Evolutionary conservation across 1,284 basidiomycete species (phyloP).

Genomic region (Pseudozyma sp.): DNA sequence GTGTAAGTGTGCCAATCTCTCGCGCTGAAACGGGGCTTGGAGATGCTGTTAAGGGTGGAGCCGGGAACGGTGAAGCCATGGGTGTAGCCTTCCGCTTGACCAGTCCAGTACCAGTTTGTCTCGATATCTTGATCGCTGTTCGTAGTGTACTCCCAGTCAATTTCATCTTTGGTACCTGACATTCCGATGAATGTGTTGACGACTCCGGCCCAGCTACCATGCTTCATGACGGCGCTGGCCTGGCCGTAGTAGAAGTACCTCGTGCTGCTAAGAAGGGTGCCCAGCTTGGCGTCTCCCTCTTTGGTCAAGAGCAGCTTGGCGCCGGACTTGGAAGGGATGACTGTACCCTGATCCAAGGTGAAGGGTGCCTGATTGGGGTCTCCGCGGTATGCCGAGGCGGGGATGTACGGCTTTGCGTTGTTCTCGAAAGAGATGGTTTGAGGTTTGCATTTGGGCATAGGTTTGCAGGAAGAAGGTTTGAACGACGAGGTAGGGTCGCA

Average conservation of each 20-base stretch:
- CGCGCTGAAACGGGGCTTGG: constrained; percentile 11
- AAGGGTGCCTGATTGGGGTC: constrained; percentile 47
- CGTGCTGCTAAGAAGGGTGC: constrained; percentile 42
- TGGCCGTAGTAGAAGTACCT: constrained; percentile 53
- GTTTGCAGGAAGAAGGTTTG: constrained; percentile 41
- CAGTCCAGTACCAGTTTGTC: constrained; percentile 50
- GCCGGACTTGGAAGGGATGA: constrained; percentile 28
- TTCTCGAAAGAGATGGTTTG: constrained; percentile 46
- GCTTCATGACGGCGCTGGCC: constrained; percentile 47
- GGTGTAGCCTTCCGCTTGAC: constrained; percentile 38
- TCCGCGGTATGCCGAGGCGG: constrained; percentile 40
- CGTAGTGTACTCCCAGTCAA: constrained; percentile 55
- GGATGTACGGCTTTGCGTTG: constrained; percentile 40
- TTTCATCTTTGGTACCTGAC: constrained; percentile 42
- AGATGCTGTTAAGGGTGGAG: constrained; percentile 12
- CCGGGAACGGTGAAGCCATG: constrained; percentile 32
- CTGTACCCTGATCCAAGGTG: constrained; percentile 47
- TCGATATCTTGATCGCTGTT: constrained; percentile 24
- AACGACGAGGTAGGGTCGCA: constrained; percentile 48
- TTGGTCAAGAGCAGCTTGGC: constrained; percentile 44
- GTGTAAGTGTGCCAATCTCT: constrained; percentile 51
- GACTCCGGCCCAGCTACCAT: constrained; percentile 45
- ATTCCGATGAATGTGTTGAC: constrained; percentile 58
- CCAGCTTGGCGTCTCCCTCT: constrained; percentile 23
- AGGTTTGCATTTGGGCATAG: constrained; percentile 52